Conservation (phyloP, 2,329 filamentous ascomycete genomes). For the Dactylonectria estremocensis region DNA sequence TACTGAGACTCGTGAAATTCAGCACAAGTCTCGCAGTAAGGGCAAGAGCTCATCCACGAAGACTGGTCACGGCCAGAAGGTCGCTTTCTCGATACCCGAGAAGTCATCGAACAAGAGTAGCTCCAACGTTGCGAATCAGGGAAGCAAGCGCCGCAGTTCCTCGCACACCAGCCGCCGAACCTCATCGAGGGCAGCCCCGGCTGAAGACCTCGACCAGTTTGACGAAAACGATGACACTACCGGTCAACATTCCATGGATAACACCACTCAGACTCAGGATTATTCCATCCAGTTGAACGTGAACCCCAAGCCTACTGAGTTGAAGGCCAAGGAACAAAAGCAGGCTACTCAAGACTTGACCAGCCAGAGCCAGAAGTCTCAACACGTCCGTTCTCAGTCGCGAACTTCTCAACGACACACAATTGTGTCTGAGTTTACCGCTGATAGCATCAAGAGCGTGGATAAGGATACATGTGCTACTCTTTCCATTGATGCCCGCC, state of each 20-base stretch:
- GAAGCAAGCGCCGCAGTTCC: conserved; percentile 58
- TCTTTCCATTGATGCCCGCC: conserved; percentile 67
- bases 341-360: conserved; percentile 41
- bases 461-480: conserved; percentile 58
- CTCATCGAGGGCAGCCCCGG: conserved; percentile 41
- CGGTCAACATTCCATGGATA: conserved; percentile 52
- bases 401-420: conserved; percentile 46
- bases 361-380: conserved; percentile 45
- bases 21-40: conserved; percentile 49
- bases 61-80: conserved; percentile 53
- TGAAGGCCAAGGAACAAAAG: conserved; percentile 37
- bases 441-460: conserved; percentile 43
- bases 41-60: conserved; percentile 46
- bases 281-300: conserved; percentile 52
- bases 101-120: conserved; percentile 49
- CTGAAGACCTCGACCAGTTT: conserved; percentile 46
- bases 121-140: conserved; percentile 57
- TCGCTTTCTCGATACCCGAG: conserved; percentile 60
- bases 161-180: conserved; percentile 43
- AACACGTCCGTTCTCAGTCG: conserved; percentile 46
- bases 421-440: conserved; percentile 42
- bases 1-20: conserved; percentile 45
- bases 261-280: conserved; percentile 53
- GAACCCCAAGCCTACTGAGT: conserved; percentile 45
- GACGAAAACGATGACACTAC: conserved; percentile 56